These are phyloP conservation scores for Drosera spatulata DNA, from an alignment of 179 eudicot species.

Conservation along the genomic window DNA sequence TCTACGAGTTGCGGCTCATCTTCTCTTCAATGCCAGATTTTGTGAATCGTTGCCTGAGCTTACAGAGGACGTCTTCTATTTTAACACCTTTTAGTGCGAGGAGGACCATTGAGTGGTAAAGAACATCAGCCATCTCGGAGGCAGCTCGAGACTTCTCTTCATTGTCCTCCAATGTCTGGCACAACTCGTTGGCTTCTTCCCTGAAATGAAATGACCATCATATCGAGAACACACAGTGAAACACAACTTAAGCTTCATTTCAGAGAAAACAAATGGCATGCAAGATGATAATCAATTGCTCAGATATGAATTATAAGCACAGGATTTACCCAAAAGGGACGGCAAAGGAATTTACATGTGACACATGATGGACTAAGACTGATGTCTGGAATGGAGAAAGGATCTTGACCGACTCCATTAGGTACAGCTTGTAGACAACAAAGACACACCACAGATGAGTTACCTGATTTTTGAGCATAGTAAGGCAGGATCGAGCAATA, in stretches of 20 bases:
- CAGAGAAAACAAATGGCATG: too few relatives aligned
- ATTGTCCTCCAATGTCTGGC: slow-evolving; percentile 73
- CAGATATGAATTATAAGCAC: too few relatives aligned
- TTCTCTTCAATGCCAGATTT: slow-evolving; percentile 88
- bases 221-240: not conserved
- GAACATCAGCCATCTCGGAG: slow-evolving; percentile 94
- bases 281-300: too few relatives aligned
- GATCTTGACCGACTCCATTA: too few relatives aligned
- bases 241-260: too few relatives aligned
- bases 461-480: slow-evolving; percentile 86
- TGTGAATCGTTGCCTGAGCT: slow-evolving; percentile 55
- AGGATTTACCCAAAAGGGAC: too few relatives aligned
- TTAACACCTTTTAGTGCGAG: slow-evolving; percentile 56
- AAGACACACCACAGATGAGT: slow-evolving; percentile 5
- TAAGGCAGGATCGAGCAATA: slow-evolving; percentile 55
- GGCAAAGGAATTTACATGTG: too few relatives aligned
- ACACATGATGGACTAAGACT: too few relatives aligned
- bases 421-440: too few relatives aligned
- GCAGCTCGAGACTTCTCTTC: slow-evolving; percentile 69
- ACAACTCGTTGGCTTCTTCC: slow-evolving; percentile 93
- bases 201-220: slow-evolving; percentile 17
- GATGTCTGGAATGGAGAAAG: too few relatives aligned
- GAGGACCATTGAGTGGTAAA: slow-evolving; percentile 84
- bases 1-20: slow-evolving; percentile 35
- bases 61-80: slow-evolving; percentile 64